Percentiles rank a stretch among this genome's conserved stretches.
These are phyloP conservation scores for Massariosphaeria phaeospora DNA, from an alignment of 495 filamentous ascomycete species.

Conservation along the genomic window DNA sequence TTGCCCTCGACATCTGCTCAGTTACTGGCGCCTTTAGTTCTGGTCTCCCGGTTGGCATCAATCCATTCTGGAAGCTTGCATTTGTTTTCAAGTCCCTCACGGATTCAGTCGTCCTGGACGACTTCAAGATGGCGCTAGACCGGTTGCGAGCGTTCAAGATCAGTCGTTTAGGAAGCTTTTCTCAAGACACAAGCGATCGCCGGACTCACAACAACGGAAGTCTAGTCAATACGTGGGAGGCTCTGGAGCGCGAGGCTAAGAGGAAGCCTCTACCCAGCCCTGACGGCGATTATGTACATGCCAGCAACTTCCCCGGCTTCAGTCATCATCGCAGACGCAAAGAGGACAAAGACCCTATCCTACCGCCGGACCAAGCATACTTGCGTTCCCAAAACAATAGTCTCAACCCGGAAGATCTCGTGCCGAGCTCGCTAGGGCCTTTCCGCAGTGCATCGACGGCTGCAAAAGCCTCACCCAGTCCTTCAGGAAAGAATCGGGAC, in stretches of 20 bases:
- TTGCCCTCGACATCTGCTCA: slow-evolving; percentile 48
- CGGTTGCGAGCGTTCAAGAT: slow-evolving; percentile 35
- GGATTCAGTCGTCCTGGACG: slow-evolving; percentile 56
- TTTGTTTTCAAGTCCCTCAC: slow-evolving; percentile 59
- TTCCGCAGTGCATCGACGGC: not conserved
- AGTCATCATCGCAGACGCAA: not conserved
- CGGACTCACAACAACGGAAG: slow-evolving; percentile 9
- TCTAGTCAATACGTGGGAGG: slow-evolving; percentile 26
- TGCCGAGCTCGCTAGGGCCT: slow-evolving; percentile 17
- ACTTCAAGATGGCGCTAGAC: slow-evolving; percentile 58
- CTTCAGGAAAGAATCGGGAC: not conserved
- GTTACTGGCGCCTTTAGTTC: slow-evolving; percentile 35
- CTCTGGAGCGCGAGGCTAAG: slow-evolving; percentile 6
- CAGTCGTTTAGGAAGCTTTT: slow-evolving; percentile 32
- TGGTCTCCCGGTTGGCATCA: slow-evolving; percentile 39
- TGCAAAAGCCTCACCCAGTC: not conserved
- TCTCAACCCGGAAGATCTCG: slow-evolving; percentile 21
- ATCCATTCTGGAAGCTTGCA: slow-evolving; percentile 49
- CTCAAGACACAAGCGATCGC: slow-evolving; percentile 26
- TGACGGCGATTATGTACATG: slow-evolving; percentile 17
- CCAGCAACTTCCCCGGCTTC: slow-evolving; percentile 17
- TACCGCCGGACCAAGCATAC: not conserved
- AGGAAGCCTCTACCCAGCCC: slow-evolving; percentile 15
- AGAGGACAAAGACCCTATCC: slow-evolving; percentile 19
- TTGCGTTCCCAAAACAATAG: not conserved